Evolutionary conservation across 148 eudicot species (phyloP), one percentile per base, ranked within the genome.

Genomic region (Silene latifolia): DNA sequence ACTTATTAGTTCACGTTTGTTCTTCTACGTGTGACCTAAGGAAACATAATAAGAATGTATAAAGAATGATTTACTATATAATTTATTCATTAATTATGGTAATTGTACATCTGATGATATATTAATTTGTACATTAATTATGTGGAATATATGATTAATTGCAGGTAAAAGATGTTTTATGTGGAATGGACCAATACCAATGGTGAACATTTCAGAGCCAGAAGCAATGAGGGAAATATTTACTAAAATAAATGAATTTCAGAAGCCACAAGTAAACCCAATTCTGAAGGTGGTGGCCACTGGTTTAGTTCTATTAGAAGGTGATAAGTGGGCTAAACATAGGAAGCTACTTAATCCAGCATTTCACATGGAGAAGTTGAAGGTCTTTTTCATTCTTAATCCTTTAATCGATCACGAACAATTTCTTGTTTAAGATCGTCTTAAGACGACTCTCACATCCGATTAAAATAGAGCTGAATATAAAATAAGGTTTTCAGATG

Each of bases 281-380:
- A 11, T 80, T 13, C 6, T 54, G 2, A 8, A 27, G 17, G 60
- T 54, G 67, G 57, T 85, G 0, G 75, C 67, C 2, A 19, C 65
- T 14, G 88, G 86, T 23, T 15, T 86, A 7, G 15, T 63, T 6
- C 1, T 2, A 18, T 35, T 75, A 7, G 88, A 86, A 29, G 79
- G 81, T 3, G 76, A 79, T 1, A 42, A 63, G 19, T 86, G 88
- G 88, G 77, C 86, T 44, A 77, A 75, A 7, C 86, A 77, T 18
- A 71, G 85, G 18, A 86, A 75, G 67, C 54, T 82, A 0, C 63
- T 85, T 7, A 82, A 53, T 51, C 85, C 85, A 1, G 85, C 87
- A 27, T 82, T 82, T 19, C 82, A 82, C 64, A 46, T 78, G 76
- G 83, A 76, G 12, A 80, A 80, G 24, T 15, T 80, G 3, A 76